Evolutionary conservation across 768 basidiomycete genomes (phyloP).

Genomic region (Suillus brevipes): DNA sequence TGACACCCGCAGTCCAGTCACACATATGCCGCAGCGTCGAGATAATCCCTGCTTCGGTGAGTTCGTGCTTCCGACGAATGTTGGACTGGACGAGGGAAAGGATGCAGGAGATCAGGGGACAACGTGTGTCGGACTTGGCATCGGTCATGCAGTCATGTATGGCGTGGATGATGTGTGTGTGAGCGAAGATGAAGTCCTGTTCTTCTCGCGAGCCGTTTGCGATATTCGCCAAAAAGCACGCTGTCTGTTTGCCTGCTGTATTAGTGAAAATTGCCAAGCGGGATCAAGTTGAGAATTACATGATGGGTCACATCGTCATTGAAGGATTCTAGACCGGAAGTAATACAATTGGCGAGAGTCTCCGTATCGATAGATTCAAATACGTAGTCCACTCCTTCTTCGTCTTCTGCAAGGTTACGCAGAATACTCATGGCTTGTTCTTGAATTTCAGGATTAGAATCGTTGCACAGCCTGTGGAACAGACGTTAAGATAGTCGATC

Average conservation of each 20-base stretch:
- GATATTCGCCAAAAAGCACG: conserved; percentile 66
- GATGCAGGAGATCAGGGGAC: conserved; percentile 62
- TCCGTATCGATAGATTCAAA: conserved; percentile 53
- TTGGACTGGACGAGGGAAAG: conserved; percentile 52
- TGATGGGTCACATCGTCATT: conserved; percentile 57
- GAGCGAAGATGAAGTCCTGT: conserved; percentile 52
- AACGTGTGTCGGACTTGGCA: conserved; percentile 54
- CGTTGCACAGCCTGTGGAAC: conserved; percentile 49
- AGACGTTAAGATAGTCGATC: conserved; percentile 3
- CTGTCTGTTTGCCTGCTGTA: conserved; percentile 40
- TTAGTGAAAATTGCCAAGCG: conserved; percentile 2
- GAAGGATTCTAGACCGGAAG: conserved; percentile 47
- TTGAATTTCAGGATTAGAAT: conserved; percentile 54
- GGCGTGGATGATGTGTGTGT: conserved; percentile 51
- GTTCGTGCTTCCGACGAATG: conserved; percentile 35
- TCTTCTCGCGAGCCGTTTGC: conserved; percentile 55
- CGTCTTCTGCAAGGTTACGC: conserved; percentile 65
- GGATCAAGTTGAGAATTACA: conserved; percentile 31
- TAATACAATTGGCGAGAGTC: conserved; percentile 46
- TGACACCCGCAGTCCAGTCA: conserved; percentile 33
- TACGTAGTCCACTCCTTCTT: conserved; percentile 62
- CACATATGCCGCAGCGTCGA: conserved; percentile 43
- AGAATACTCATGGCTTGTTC: conserved; percentile 73
- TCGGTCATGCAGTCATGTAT: conserved; percentile 63
- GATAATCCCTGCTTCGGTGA: conserved; percentile 48